Evolutionary conservation across 129 eudicot genomes (phyloP).

Genomic region (Arctium minus): DNA sequence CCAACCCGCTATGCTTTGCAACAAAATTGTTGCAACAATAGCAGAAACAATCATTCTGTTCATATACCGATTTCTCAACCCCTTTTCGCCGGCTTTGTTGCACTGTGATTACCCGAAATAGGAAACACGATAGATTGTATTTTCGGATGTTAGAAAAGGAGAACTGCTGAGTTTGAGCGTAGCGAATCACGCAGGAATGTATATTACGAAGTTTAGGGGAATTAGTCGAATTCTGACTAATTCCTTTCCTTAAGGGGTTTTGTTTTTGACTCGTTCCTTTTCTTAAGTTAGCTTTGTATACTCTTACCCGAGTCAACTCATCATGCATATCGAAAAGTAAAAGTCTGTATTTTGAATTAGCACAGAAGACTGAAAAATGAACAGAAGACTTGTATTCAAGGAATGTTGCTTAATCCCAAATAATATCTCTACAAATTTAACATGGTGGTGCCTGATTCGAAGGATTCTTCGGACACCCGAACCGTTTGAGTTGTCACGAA

Average conservation of each 20-base stretch:
- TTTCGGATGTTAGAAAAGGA: neutral
- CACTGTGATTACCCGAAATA: neutral
- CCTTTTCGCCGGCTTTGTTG: neutral
- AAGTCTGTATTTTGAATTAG: slow-evolving; percentile 5
- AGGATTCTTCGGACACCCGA: slow-evolving; percentile 5
- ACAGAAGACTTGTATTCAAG: slow-evolving; percentile 23
- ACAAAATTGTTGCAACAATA: neutral
- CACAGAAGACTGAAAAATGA: slow-evolving; percentile 20
- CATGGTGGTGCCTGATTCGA: slow-evolving; percentile 1
- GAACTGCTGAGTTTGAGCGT: neutral
- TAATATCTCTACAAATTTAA: slow-evolving; percentile 3
- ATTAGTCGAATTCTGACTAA: slow-evolving; percentile 1
- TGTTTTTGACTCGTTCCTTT: neutral
- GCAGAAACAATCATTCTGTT: neutral
- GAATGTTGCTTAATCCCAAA: slow-evolving; percentile 24
- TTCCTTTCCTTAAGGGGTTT: neutral
- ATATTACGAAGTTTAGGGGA: neutral
- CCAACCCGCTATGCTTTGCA: neutral
- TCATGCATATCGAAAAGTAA: slow-evolving; percentile 2
- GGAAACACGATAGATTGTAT: neutral
- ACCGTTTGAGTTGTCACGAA: slow-evolving; percentile 9
- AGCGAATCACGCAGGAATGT: neutral
- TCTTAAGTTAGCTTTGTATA: neutral
- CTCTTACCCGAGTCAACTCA: neutral
- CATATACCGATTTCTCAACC: neutral